Percentiles rank a stretch among this genome's conserved stretches.
Conservation (phyloP, 305 asterid genomes). For the Rubia balearica region DNA sequence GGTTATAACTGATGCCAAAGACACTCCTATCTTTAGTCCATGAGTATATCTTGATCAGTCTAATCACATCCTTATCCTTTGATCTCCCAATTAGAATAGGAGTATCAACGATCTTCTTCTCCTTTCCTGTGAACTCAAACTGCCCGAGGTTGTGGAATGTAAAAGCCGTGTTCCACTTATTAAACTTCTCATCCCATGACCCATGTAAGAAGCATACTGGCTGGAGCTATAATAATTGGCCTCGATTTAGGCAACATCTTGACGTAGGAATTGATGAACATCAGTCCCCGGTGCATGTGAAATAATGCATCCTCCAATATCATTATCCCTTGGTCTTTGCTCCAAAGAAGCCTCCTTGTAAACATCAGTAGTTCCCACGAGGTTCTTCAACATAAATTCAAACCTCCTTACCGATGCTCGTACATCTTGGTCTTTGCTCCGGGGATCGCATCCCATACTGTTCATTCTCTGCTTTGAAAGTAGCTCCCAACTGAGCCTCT, state of each 20-base stretch:
- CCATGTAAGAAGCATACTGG: slow-evolving; percentile 63
- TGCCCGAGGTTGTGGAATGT: slow-evolving; percentile 51
- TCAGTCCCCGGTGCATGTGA: slow-evolving; percentile 78
- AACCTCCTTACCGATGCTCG: slow-evolving; percentile 69
- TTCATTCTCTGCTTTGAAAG: slow-evolving; percentile 11
- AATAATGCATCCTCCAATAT: slow-evolving; percentile 65
- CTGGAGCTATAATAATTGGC: slow-evolving; percentile 50
- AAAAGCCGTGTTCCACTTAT: slow-evolving; percentile 46
- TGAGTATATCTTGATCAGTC: slow-evolving; percentile 33
- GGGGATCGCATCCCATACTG: slow-evolving; percentile 58
- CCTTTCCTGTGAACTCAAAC: slow-evolving; percentile 27
- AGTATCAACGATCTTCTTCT: slow-evolving; percentile 16
- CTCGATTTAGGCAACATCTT: slow-evolving; percentile 39
- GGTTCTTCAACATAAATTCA: slow-evolving; percentile 59
- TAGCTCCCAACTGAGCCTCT: background rate
- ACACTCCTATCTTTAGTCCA: slow-evolving; percentile 38
- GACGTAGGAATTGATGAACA: slow-evolving; percentile 41
- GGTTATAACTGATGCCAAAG: slow-evolving; percentile 46
- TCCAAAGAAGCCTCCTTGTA: no score
- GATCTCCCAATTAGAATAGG: slow-evolving; percentile 7
- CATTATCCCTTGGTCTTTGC: background rate
- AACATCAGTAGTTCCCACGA: slow-evolving; percentile 52
- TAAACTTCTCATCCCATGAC: slow-evolving; percentile 75
- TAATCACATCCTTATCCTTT: slow-evolving; percentile 19
- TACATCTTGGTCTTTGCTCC: slow-evolving; percentile 37